Conservation (phyloP, 2,329 filamentous ascomycete species). For the Xylariomycetidae sp. region DNA sequence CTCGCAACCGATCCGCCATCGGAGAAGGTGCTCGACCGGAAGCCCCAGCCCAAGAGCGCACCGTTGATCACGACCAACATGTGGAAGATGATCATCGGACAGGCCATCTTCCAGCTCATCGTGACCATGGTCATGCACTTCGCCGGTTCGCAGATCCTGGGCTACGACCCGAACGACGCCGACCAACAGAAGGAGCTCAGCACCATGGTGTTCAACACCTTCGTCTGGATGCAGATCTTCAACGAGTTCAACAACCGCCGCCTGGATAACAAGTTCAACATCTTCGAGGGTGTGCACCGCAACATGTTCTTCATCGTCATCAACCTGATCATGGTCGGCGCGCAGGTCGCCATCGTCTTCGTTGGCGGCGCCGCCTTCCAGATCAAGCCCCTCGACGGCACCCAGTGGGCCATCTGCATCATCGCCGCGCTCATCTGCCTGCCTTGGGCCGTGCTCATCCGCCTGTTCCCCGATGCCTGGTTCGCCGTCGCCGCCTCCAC, state of each 20-base stretch:
- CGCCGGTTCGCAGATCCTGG: constrained; percentile 49
- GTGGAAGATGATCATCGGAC: constrained; percentile 62
- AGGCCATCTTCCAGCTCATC: constrained; percentile 54
- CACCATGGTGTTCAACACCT: constrained; percentile 63
- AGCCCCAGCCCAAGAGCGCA: constrained; percentile 55
- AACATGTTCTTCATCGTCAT: constrained; percentile 55
- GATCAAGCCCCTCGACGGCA: constrained; percentile 41
- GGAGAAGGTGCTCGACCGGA: constrained; percentile 48
- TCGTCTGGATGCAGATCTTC: constrained; percentile 69
- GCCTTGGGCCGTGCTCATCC: constrained; percentile 42
- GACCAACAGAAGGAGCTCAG: constrained; percentile 40
- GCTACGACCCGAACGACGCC: constrained; percentile 36
- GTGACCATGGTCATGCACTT: constrained; percentile 57
- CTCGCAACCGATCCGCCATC: constrained; percentile 59
- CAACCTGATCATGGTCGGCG: constrained; percentile 49
- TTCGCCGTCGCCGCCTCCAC: constrained; percentile 26
- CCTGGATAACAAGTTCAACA: constrained; percentile 56
- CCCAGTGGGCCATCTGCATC: constrained; percentile 50
- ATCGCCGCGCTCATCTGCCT: constrained; percentile 41
- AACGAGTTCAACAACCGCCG: constrained; percentile 62
- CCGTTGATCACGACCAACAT: constrained; percentile 65
- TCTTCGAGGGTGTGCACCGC: constrained; percentile 50
- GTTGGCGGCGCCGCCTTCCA: constrained; percentile 49
- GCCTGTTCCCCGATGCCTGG: constrained; percentile 43
- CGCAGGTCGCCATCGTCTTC: constrained; percentile 52